Conservation (phyloP, 805 yeast species). For the Nakazawaea ernobii region DNA sequence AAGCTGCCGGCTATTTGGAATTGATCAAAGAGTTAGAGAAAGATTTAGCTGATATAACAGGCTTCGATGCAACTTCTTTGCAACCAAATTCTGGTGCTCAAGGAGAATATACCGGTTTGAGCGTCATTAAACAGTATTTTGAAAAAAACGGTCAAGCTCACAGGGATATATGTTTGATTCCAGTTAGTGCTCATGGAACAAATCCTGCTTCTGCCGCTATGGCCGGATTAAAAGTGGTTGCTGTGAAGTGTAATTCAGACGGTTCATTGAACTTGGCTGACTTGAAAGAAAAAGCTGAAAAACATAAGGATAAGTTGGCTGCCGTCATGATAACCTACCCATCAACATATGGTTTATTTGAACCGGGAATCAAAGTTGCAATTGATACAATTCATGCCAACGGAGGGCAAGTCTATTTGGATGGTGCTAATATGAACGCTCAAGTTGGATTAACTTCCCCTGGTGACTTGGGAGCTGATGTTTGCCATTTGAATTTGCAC, state of each 20-base stretch:
- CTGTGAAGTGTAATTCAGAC: slow-evolving; percentile 78
- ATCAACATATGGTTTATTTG: slow-evolving; percentile 94
- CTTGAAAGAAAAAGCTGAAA: slow-evolving; percentile 62
- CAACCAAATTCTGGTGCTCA: slow-evolving; percentile 99
- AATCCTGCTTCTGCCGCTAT: slow-evolving; percentile 98
- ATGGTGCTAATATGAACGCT: slow-evolving; percentile 99
- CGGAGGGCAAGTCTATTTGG: slow-evolving; percentile 96
- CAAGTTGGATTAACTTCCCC: slow-evolving; percentile 97
- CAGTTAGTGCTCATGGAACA: slow-evolving; percentile 97
- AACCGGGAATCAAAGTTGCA: slow-evolving; percentile 82
- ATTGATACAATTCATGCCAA: slow-evolving; percentile 75
- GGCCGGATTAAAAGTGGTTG: slow-evolving; percentile 91
- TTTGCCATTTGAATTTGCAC: slow-evolving; percentile 93
- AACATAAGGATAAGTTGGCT: slow-evolving; percentile 67
- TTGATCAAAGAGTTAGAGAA: slow-evolving; percentile 70
- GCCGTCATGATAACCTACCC: slow-evolving; percentile 97
- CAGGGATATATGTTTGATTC: slow-evolving; percentile 87
- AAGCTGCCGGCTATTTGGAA: slow-evolving; percentile 82
- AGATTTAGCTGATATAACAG: slow-evolving; percentile 89
- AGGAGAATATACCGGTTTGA: slow-evolving; percentile 93
- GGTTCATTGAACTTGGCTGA: slow-evolving; percentile 86
- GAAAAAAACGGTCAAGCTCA: slow-evolving; percentile 62
- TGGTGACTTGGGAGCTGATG: slow-evolving; percentile 97
- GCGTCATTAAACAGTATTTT: slow-evolving; percentile 77
- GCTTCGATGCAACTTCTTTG: slow-evolving; percentile 82